phyloP scores from a whole-genome alignment of 202 grass and related monocot species.

The Panicum hallii region DNA sequence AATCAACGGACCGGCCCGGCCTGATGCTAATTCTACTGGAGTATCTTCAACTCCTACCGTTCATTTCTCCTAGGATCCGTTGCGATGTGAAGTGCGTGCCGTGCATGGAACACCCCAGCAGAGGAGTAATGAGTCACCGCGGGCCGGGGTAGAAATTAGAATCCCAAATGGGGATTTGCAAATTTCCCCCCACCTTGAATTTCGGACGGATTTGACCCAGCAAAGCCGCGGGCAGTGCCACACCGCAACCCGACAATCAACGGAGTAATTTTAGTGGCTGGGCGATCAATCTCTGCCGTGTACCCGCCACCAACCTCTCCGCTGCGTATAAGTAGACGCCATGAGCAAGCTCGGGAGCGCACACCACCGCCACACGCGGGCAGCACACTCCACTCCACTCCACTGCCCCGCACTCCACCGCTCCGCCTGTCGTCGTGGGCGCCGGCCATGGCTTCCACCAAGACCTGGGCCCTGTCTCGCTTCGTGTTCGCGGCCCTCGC shows the following conservation, averaged over 20 bases:
- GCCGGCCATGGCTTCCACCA: constrained; percentile 46
- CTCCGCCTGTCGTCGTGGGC: background rate
- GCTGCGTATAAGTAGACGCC: constrained; percentile 54
- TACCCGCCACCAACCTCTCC: background rate
- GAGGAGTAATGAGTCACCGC: background rate
- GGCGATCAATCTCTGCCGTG: background rate
- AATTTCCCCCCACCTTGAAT: background rate
- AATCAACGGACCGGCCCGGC: background rate
- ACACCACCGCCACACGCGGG: background rate
- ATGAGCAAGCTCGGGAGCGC: background rate
- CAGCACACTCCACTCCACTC: background rate
- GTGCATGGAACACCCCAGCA: background rate
- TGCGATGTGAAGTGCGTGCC: background rate
- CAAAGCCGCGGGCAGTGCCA: background rate
- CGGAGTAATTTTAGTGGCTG: background rate
- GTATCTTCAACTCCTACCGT: background rate
- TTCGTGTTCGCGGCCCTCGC: constrained; percentile 27
- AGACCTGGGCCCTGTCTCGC: background rate
- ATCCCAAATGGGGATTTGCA: background rate
- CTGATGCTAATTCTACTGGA: background rate
- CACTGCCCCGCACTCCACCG: background rate
- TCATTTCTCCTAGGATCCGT: background rate
- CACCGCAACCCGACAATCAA: constrained; percentile 8
- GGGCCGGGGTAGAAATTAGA: background rate
- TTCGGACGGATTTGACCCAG: background rate